These are phyloP conservation scores for Buddleja alternifolia DNA, from an alignment of 257 asterid genomes.

Conservation along the genomic window DNA sequence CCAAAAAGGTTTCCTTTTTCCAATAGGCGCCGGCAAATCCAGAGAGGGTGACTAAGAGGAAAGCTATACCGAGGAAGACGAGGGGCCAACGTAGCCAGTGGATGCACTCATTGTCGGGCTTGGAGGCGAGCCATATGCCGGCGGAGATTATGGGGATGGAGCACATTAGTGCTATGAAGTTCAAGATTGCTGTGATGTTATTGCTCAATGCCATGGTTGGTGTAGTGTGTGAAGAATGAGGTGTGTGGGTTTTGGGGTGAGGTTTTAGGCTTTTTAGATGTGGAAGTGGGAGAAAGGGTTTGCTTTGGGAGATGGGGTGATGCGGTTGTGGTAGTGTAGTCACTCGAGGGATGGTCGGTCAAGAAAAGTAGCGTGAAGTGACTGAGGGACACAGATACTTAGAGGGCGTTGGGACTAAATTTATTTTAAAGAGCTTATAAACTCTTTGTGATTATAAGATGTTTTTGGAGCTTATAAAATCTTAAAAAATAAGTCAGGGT, in stretches of 20 bases:
- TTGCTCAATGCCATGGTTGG: constrained; percentile 74
- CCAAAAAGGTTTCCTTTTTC: constrained; percentile 77
- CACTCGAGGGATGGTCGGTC: background rate
- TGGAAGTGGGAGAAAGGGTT: background rate
- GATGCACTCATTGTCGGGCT: constrained; percentile 95
- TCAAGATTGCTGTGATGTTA: constrained; percentile 80
- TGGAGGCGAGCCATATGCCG: constrained; percentile 89
- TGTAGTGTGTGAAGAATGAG: no score
- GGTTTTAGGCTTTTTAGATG: no score
- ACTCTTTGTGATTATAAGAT: no score
- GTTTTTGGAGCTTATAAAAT: no score
- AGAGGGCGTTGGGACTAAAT: no score
- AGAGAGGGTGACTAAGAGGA: constrained; percentile 63
- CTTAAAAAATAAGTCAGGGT: no score
- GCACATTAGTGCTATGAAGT: constrained; percentile 87
- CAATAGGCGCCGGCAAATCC: constrained; percentile 91
- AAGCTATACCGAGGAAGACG: constrained; percentile 67
- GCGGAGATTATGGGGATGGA: constrained; percentile 87
- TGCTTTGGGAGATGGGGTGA: background rate
- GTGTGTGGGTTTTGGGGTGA: no score
- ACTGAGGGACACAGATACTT: no score
- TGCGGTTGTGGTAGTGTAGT: background rate
- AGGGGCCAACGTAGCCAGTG: constrained; percentile 98
- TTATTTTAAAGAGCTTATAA: no score
- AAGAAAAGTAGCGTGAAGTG: no score